Evolutionary conservation across 2,329 filamentous ascomycete species (phyloP).

Genomic region (Colletotrichum brevisporum): DNA sequence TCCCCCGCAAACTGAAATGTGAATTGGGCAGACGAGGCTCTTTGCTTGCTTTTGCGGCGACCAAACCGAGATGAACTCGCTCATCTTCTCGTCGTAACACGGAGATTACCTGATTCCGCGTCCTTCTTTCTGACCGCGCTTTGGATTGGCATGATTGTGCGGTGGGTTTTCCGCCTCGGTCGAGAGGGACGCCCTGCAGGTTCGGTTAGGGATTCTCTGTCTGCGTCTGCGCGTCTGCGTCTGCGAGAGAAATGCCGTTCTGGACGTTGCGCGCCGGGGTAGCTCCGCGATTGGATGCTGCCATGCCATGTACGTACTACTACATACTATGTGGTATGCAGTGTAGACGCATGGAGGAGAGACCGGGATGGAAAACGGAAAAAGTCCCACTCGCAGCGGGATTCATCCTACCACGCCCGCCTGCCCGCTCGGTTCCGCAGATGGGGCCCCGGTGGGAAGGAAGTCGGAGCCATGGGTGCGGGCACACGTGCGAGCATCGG

Average conservation of each 20-base stretch:
- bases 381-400: slow-evolving; percentile 10
- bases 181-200: slow-evolving; percentile 5
- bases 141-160: neutral
- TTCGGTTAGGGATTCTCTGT: slow-evolving; percentile 7
- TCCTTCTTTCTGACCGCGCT: slow-evolving; percentile 6
- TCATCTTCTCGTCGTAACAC: slow-evolving; percentile 9
- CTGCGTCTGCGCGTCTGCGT: neutral
- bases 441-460: slow-evolving; percentile 21
- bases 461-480: slow-evolving; percentile 18
- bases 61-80: slow-evolving; percentile 20
- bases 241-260: slow-evolving; percentile 12
- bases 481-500: slow-evolving; percentile 17
- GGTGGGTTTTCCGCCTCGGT: neutral
- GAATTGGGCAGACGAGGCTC: slow-evolving; percentile 27
- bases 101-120: slow-evolving; percentile 5
- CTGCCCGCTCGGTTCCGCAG: slow-evolving; percentile 17
- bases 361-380: slow-evolving; percentile 5
- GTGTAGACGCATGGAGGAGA: slow-evolving; percentile 1
- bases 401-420: slow-evolving; percentile 15
- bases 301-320: neutral
- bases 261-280: slow-evolving; percentile 13
- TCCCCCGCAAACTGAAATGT: slow-evolving; percentile 32
- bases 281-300: slow-evolving; percentile 8
- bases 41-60: slow-evolving; percentile 1
- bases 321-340: too few relatives aligned